phyloP scores from a whole-genome alignment of 805 yeast genomes.

The Kockiozyma suomiensis region DNA sequence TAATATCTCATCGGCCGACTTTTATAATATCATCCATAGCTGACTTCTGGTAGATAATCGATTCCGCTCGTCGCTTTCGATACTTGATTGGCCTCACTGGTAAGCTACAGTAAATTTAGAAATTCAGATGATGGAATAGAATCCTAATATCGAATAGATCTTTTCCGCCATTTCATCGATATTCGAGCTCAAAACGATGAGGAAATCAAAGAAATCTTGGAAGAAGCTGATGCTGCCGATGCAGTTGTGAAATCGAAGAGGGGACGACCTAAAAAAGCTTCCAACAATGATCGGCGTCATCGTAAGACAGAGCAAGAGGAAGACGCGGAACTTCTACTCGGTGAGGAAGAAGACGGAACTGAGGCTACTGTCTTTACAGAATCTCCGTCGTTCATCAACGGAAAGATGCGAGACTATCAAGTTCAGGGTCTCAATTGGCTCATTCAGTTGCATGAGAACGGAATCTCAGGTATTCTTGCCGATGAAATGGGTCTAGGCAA shows the following conservation, averaged over 20 bases:
- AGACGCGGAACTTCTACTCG: constrained; percentile 86
- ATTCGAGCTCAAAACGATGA: constrained; percentile 79
- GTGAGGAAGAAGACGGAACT: constrained; percentile 60
- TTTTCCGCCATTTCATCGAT: constrained; percentile 86
- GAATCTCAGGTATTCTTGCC: constrained; percentile 89
- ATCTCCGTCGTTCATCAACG: constrained; percentile 75
- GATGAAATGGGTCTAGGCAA: constrained; percentile 99
- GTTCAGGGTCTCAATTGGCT: constrained; percentile 96
- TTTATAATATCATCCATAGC: background rate
- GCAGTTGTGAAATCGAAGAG: constrained; percentile 33
- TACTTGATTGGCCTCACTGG: constrained; percentile 74
- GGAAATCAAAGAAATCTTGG: constrained; percentile 49
- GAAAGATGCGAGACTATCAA: constrained; percentile 85
- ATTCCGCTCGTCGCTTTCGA: constrained; percentile 77
- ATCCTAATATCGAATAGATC: constrained; percentile 46
- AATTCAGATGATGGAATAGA: background rate
- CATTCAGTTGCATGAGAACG: constrained; percentile 81
- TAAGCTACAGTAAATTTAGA: background rate
- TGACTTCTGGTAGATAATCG: constrained; percentile 47
- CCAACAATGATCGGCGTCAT: constrained; percentile 52
- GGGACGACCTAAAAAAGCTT: constrained; percentile 31
- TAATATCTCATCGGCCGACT: background rate
- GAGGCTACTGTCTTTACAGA: constrained; percentile 77
- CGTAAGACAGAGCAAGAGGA: constrained; percentile 95
- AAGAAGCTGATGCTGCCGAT: constrained; percentile 40